phyloP scores from a whole-genome alignment of 805 yeast species.

The Spathaspora gorwiae region DNA sequence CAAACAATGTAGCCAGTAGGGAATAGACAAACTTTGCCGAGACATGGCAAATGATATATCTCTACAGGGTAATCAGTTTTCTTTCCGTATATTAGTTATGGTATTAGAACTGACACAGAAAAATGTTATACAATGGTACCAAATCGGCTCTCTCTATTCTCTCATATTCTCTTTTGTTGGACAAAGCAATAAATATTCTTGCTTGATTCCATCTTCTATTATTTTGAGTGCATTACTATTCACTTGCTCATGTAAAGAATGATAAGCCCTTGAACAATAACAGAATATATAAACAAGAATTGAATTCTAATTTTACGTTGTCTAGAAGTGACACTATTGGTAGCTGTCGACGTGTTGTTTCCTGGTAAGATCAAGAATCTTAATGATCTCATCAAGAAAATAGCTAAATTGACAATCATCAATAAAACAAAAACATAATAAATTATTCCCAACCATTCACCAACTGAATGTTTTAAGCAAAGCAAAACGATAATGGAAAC shows the following conservation, averaged over 20 bases:
- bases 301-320: slow-evolving; percentile 81
- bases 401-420: slow-evolving; percentile 43
- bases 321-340: slow-evolving; percentile 56
- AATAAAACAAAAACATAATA: slow-evolving; percentile 34
- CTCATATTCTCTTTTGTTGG: too few species aligned
- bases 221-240: neutral
- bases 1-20: too few species aligned
- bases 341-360: slow-evolving; percentile 21
- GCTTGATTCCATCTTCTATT: too few species aligned
- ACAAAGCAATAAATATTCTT: too few species aligned
- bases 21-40: too few species aligned
- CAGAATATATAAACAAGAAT: slow-evolving; percentile 79
- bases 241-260: slow-evolving; percentile 62
- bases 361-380: slow-evolving; percentile 61
- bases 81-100: too few species aligned
- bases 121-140: too few species aligned
- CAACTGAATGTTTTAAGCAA: slow-evolving; percentile 45
- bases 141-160: too few species aligned
- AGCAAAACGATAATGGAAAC: slow-evolving; percentile 67
- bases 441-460: slow-evolving; percentile 22
- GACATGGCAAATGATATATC: too few species aligned
- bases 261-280: slow-evolving; percentile 69
- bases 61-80: too few species aligned
- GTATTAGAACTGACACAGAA: too few species aligned
- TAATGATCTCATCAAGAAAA: slow-evolving; percentile 66